Percentiles rank a stretch among this genome's conserved stretches.
Evolutionary conservation across 495 filamentous ascomycete genomes (phyloP).

Genomic region (Annulohypoxylon maeteangense): DNA sequence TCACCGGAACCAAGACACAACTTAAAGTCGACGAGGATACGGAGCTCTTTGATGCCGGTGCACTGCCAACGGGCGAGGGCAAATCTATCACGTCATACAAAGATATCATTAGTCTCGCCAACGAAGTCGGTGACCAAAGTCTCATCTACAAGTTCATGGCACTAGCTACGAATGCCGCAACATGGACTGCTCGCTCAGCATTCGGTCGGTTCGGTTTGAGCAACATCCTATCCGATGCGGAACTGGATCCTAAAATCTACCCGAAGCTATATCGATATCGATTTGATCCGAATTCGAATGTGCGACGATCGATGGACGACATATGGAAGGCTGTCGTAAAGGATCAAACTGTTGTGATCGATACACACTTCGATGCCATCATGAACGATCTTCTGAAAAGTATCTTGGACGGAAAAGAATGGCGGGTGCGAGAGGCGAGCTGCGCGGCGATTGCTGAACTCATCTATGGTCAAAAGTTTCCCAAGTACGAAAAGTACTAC

Average conservation of each 20-base stretch:
- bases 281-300: constrained; percentile 93
- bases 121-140: constrained; percentile 93
- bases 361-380: constrained; percentile 82
- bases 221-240: constrained; percentile 88
- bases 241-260: constrained; percentile 91
- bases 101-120: constrained; percentile 90
- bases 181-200: constrained; percentile 94
- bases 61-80: constrained; percentile 89
- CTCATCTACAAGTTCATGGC: constrained; percentile 98
- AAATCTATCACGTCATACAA: constrained; percentile 93
- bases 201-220: constrained; percentile 94
- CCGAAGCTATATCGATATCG: constrained; percentile 93
- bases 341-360: constrained; percentile 76
- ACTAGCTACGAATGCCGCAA: constrained; percentile 89
- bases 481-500: constrained; percentile 84
- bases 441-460: constrained; percentile 91
- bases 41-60: constrained; percentile 92
- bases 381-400: constrained; percentile 85
- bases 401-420: constrained; percentile 84
- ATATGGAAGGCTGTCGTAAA: constrained; percentile 96
- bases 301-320: constrained; percentile 93
- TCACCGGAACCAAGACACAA: constrained; percentile 77
- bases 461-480: constrained; percentile 75
- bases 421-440: constrained; percentile 90
- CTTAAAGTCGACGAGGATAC: constrained; percentile 88